A percentile compares a stretch with the other conserved stretches of the same genome.
phyloP scores from a whole-genome alignment of 2,329 filamentous ascomycete species.

The Aureobasidium sp. region DNA sequence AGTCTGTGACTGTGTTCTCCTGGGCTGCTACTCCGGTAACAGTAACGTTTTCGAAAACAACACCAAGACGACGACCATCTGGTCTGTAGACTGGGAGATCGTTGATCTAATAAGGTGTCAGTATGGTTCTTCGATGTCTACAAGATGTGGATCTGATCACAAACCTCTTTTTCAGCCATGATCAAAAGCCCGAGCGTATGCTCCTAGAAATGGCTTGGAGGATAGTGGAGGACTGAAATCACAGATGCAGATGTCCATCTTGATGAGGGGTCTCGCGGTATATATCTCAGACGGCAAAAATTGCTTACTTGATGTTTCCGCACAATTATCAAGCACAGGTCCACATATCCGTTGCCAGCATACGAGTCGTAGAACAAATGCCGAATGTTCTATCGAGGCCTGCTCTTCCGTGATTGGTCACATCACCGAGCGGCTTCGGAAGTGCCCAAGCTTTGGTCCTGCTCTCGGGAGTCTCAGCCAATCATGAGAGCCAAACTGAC shows the following conservation, averaged over 20 bases:
- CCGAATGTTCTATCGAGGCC: background rate
- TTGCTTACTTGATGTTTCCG: background rate
- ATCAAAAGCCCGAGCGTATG: background rate
- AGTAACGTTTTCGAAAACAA: conserved; percentile 10
- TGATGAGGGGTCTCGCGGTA: background rate
- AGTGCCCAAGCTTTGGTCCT: background rate
- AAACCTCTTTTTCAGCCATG: conserved; percentile 12
- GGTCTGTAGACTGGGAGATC: conserved; percentile 11
- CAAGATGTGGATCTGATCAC: background rate
- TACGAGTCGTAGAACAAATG: background rate
- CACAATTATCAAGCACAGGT: conserved; percentile 7
- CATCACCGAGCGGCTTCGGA: background rate
- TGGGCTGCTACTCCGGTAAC: conserved; percentile 4
- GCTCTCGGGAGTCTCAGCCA: background rate
- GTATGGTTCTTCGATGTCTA: background rate
- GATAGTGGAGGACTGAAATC: background rate
- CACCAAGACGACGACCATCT: conserved; percentile 10
- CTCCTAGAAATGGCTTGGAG: background rate
- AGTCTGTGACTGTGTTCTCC: conserved; percentile 12
- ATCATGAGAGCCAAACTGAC: background rate
- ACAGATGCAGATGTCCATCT: background rate
- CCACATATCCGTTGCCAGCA: background rate
- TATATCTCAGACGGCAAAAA: background rate
- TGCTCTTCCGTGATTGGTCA: background rate
- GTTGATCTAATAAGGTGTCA: background rate